Evolutionary conservation across 345 rosid species (phyloP).

Genomic region (Dovyalis caffra): DNA sequence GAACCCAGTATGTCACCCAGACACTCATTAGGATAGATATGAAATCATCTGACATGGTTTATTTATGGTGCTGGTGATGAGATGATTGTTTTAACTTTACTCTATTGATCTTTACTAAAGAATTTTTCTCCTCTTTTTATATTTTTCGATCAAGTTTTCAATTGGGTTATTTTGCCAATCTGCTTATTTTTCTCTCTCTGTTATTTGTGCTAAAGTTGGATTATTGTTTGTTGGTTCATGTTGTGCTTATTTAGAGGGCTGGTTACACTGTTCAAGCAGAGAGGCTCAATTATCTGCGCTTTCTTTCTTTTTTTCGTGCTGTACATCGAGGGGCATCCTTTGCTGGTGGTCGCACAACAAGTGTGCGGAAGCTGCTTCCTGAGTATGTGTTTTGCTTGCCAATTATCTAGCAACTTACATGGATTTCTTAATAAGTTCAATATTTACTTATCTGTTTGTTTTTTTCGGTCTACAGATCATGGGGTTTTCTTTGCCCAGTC

Average conservation of each 20-base stretch:
- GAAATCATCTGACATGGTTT: not conserved
- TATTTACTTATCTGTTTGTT: slow-evolving; percentile 12
- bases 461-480: slow-evolving; percentile 56
- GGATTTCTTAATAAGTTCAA: slow-evolving; percentile 9
- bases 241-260: slow-evolving; percentile 52
- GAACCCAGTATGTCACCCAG: not conserved
- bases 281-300: slow-evolving; percentile 89
- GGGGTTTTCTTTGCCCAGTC: slow-evolving; percentile 99
- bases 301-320: slow-evolving; percentile 87
- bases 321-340: slow-evolving; percentile 97
- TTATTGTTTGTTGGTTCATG: not conserved
- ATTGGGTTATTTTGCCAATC: not conserved
- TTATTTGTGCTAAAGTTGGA: slow-evolving; percentile 3
- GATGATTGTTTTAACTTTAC: not conserved
- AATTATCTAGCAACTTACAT: slow-evolving; percentile 8
- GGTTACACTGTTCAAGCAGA: slow-evolving; percentile 98
- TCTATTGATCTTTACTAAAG: not conserved
- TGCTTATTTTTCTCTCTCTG: slow-evolving; percentile 15
- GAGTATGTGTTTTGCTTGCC: slow-evolving; percentile 55
- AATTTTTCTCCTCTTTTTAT: not conserved
- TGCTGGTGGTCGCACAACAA: slow-evolving; percentile 96
- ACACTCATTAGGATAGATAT: not conserved
- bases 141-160: not conserved
- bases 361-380: slow-evolving; percentile 92
- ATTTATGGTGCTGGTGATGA: not conserved